Percentiles rank a stretch among this genome's conserved stretches.
Conservation (phyloP, 106 monocot genomes). For the Vanilla planifolia region DNA sequence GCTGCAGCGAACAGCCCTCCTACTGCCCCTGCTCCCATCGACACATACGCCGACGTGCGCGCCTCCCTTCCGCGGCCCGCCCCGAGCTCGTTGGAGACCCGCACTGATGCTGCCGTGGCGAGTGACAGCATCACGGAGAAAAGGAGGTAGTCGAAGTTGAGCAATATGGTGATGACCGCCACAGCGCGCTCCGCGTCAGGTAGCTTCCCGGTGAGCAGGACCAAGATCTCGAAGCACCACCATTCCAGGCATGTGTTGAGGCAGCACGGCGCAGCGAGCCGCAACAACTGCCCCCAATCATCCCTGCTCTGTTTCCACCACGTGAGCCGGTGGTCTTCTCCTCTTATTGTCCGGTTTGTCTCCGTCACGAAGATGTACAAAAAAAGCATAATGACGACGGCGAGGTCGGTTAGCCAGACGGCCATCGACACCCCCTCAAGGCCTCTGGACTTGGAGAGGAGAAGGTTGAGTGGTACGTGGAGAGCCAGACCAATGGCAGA, state of each 20-base stretch:
- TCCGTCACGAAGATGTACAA: constrained; percentile 38
- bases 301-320: constrained; percentile 12
- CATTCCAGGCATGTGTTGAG: constrained; percentile 66
- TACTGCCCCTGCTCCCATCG: constrained; percentile 15
- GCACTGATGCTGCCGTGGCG: constrained; percentile 38
- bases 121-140: constrained; percentile 50
- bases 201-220: constrained; percentile 44
- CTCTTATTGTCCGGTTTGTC: constrained; percentile 9
- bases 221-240: constrained; percentile 84
- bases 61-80: constrained; percentile 21
- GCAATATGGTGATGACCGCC: constrained; percentile 38
- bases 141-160: constrained; percentile 74
- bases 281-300: constrained; percentile 25
- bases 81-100: constrained; percentile 67
- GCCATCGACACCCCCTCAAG: constrained; percentile 64
- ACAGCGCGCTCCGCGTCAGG: constrained; percentile 24
- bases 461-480: constrained; percentile 54
- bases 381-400: constrained; percentile 31
- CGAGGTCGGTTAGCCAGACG: constrained; percentile 69
- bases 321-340: not conserved
- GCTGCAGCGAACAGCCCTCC: constrained; percentile 25
- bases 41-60: constrained; percentile 21
- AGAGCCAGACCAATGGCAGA: constrained; percentile 42
- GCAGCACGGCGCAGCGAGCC: constrained; percentile 43
- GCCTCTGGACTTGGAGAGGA: constrained; percentile 38